These are phyloP conservation scores for Saccharomyces hybrid DNA, from an alignment of 1,139 yeast species.

Conservation along the genomic window DNA sequence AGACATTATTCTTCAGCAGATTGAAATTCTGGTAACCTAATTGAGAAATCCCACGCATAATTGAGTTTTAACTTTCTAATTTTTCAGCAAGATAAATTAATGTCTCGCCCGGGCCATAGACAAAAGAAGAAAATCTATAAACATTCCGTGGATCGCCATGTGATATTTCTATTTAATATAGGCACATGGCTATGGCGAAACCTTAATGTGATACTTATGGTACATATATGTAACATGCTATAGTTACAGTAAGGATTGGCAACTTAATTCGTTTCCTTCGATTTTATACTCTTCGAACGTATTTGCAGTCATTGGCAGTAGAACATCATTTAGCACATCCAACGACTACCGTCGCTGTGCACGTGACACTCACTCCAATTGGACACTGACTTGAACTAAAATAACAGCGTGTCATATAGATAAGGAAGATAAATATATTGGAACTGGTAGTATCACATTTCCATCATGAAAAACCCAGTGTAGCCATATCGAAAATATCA, in stretches of 20 bases:
- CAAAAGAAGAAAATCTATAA: background rate
- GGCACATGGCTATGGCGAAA: background rate
- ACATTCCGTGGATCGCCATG: background rate
- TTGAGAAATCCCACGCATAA: background rate
- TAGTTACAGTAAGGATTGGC: background rate
- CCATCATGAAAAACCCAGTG: too few species aligned
- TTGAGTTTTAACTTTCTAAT: background rate
- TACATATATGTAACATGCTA: background rate
- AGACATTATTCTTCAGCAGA: background rate
- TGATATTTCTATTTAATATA: background rate
- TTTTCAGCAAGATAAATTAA: background rate
- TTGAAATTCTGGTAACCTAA: background rate
- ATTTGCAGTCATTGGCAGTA: background rate
- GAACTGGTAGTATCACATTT: too few species aligned
- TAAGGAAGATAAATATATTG: too few species aligned
- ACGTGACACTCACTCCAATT: too few species aligned
- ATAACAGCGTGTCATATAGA: too few species aligned
- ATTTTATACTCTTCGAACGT: background rate
- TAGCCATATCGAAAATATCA: too few species aligned
- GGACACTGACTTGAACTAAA: too few species aligned
- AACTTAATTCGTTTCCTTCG: background rate
- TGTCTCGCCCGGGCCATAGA: background rate
- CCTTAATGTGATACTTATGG: background rate
- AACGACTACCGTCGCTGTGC: too few species aligned
- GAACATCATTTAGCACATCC: too few species aligned